Evolutionary conservation across 2,329 filamentous ascomycete species (phyloP), one percentile per base, ranked within the genome.

Genomic region (Furcasterigmium sp.): DNA sequence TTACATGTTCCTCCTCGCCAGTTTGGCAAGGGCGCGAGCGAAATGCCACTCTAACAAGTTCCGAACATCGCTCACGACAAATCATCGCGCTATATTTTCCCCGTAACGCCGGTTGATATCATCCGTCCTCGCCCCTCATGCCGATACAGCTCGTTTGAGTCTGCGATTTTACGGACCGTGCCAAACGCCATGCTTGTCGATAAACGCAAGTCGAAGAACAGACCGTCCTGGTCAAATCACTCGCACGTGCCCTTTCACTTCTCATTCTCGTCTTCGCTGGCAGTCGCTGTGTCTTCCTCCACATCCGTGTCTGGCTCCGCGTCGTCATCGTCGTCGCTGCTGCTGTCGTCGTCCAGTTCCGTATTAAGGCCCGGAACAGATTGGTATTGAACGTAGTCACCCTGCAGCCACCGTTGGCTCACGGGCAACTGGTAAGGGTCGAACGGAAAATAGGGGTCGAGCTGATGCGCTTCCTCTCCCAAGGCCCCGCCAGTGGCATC

Each of bases 371-470:
- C 87, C 1, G 82, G 81, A 28, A 94, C 79, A 5, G 82, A 77
- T 50, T 80, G 79, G 87, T 89, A 96, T 40, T 83, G 74, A 23
- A 91, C 76, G 57, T 95, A 96, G 58, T 94, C 85, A 17, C 79
- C 76, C 49, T 90, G 85, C 11, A 98, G 68, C 94, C 93, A 97
- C 46, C 82, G 77, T 63, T 87, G 89, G 62, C 91, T 96, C 52
- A 82, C 73, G 1, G 91, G 91, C 39, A 98, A 71, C 56, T 91
- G 85, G 62, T 97, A 98, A 3, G 94, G 94, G 59, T 98, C 93
- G 57, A 98, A 98, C 0, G 93, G 93, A 57, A 97, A 98, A 62
- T 95, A 96, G 0, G 90, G 87, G 53, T 97, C 91, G 2, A 98
- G 76, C 62, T 95, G 85, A 56, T 91, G 84, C 56, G 82, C 85